Conservation (phyloP, 2,329 filamentous ascomycete genomes). For the Hypomyces perniciosus region DNA sequence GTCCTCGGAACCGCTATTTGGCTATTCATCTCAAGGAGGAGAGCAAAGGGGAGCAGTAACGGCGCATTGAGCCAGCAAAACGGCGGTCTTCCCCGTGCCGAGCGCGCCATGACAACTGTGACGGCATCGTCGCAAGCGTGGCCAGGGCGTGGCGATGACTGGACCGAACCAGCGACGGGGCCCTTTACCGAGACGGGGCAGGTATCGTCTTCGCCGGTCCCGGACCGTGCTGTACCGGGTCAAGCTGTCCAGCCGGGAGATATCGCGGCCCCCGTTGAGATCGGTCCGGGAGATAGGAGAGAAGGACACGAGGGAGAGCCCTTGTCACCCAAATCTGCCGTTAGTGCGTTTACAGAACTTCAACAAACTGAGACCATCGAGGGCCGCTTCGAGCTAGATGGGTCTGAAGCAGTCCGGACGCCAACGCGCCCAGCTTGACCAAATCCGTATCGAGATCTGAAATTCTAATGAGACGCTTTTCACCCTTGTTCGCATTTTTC, state of each 20-base stretch:
- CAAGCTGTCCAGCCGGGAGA: conserved; percentile 27
- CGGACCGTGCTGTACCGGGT: conserved; percentile 34
- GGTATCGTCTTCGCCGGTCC: conserved; percentile 26
- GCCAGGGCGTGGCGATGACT: conserved; percentile 22
- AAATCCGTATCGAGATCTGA: not conserved
- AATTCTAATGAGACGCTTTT: not conserved
- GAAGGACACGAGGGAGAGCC: conserved; percentile 9
- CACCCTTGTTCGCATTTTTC: too few relatives aligned
- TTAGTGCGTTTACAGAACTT: conserved; percentile 12
- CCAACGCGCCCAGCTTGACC: not conserved
- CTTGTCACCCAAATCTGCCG: conserved; percentile 17
- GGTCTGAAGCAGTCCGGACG: conserved; percentile 22
- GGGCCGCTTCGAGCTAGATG: conserved; percentile 41
- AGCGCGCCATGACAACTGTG: conserved; percentile 11
- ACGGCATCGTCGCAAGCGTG: conserved; percentile 1
- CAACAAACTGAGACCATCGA: conserved; percentile 23
- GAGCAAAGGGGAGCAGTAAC: conserved; percentile 15
- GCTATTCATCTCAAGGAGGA: conserved; percentile 39
- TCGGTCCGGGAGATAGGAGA: conserved; percentile 32
- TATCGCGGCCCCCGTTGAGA: conserved; percentile 44
- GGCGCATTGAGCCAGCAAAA: conserved; percentile 9
- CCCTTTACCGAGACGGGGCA: conserved; percentile 38
- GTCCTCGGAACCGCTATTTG: conserved; percentile 40
- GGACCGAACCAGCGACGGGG: conserved; percentile 38
- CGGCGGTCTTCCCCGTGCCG: conserved; percentile 14